Evolutionary conservation across 257 asterid species (phyloP).

Genomic region (Asclepias syriaca): DNA sequence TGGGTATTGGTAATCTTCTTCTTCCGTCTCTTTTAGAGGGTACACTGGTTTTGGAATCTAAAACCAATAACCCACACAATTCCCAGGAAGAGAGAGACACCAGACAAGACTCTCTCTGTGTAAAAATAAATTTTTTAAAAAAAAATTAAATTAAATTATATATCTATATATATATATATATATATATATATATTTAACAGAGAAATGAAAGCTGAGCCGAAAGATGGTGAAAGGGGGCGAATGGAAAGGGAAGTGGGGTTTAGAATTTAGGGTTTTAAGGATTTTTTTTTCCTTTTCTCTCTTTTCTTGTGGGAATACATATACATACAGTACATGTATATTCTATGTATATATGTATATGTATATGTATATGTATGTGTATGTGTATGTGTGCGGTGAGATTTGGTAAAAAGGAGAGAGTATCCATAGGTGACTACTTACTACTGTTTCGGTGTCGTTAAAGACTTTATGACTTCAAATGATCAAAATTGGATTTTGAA

Average conservation of each 20-base stretch:
- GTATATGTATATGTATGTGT: background rate
- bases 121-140: background rate
- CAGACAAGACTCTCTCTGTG: background rate
- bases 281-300: too few species aligned
- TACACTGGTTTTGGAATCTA: conserved; percentile 10
- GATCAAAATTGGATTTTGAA: background rate
- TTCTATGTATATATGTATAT: background rate
- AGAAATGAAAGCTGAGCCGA: conserved; percentile 15
- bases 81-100: background rate
- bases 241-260: background rate
- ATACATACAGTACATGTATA: too few species aligned
- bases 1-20: background rate
- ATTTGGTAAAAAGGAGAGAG: too few species aligned
- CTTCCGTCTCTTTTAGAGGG: background rate
- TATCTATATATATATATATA: too few species aligned
- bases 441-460: background rate
- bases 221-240: conserved; percentile 6
- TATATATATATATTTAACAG: background rate
- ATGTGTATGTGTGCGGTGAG: background rate
- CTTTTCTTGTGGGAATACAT: background rate
- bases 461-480: background rate
- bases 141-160: background rate
- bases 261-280: conserved; percentile 18
- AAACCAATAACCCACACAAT: background rate
- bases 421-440: background rate